Base-by-base conservation (phyloP, 2,329 filamentous ascomycete species). In the Alternaria dauci region DNA sequence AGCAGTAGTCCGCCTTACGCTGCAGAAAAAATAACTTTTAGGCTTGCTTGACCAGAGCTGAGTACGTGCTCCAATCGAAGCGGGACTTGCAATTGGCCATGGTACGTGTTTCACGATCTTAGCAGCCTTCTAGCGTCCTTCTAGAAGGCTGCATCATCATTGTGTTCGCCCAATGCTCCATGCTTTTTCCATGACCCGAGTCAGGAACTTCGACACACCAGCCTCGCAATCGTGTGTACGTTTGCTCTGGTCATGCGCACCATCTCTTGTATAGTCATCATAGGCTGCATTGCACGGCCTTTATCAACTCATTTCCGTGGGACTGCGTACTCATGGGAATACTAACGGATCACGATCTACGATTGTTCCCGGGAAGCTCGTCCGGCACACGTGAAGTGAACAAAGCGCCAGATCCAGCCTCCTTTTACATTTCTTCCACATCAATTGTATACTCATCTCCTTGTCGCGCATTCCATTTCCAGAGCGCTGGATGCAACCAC, bases 81-180 rank as follows among this genome's bases (percentile, higher is more conserved):
- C 56, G 56, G 48, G 57, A 41, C 55, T 58, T 48, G 50, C 36
- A 48, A 65, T 59, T 65, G 63, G 64, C 48, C 52, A 63, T 57
- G 61, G 61, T 59, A 65, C 62, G 55, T 54, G 71, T 73, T 70
- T 74, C 71, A 72, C 63, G 47, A 68, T 60, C 6, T 55, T 72
- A 73, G 69, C 53, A 58, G 36, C 60, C 65, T 74, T 75, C 72
- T 73, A 74, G 71, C 66, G 65, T 56, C 59, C 55, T 73, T 72
- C 71, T 53, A 71, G 71, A 73, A 71, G 16, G 38, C 30, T 51
- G 58, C 61, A 62, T 55, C 66, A 58, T 50, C 9, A 59, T 47
- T 64, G 46, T 69, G 39, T 65, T 73, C 72, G 67, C 71, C 72
- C 65, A 66, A 59, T 32, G 62, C 66, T 67, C 71, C 64, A 73